These are phyloP conservation scores for Calocera cornea DNA, from an alignment of 768 basidiomycete species.

Conservation along the genomic window DNA sequence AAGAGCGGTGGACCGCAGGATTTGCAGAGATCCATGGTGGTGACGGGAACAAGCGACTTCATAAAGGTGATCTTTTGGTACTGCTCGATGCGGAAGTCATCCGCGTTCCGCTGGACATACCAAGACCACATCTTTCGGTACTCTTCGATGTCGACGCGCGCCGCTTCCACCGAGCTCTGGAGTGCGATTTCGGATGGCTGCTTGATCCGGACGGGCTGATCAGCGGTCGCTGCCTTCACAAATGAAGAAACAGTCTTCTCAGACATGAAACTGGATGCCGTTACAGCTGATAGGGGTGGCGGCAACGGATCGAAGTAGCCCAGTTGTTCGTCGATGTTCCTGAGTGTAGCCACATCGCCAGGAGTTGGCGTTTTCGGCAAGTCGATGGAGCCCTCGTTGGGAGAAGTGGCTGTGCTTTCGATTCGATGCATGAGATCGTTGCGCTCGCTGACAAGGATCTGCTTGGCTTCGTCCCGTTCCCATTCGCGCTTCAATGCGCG, in stretches of 20 bases:
- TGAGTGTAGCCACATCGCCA: not conserved
- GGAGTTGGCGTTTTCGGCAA: constrained; percentile 6
- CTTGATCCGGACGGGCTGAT: constrained; percentile 36
- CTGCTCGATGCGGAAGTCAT: constrained; percentile 81
- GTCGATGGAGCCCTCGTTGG: constrained; percentile 9
- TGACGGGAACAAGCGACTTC: constrained; percentile 65
- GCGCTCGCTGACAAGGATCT: constrained; percentile 16
- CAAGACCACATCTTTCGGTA: constrained; percentile 88
- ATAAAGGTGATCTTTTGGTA: constrained; percentile 79
- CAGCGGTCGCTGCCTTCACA: not conserved
- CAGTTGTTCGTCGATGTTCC: constrained; percentile 4
- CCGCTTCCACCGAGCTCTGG: constrained; percentile 54
- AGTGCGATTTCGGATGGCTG: constrained; percentile 54
- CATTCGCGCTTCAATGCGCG: constrained; percentile 54
- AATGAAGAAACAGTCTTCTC: not conserved
- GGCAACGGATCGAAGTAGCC: constrained; percentile 35
- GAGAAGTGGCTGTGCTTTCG: constrained; percentile 1
- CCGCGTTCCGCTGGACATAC: constrained; percentile 75
- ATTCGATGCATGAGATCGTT: constrained; percentile 3
- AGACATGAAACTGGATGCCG: constrained; percentile 2
- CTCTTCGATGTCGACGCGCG: constrained; percentile 74
- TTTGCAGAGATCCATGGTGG: constrained; percentile 51
- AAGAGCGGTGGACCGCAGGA: constrained; percentile 66
- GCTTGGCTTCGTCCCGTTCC: constrained; percentile 59
- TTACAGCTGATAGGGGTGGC: not conserved